A percentile compares a stretch with the other conserved stretches of the same genome.
phyloP scores from a whole-genome alignment of 1,139 yeast species.

The Hemisphaericaspora subhashii region DNA sequence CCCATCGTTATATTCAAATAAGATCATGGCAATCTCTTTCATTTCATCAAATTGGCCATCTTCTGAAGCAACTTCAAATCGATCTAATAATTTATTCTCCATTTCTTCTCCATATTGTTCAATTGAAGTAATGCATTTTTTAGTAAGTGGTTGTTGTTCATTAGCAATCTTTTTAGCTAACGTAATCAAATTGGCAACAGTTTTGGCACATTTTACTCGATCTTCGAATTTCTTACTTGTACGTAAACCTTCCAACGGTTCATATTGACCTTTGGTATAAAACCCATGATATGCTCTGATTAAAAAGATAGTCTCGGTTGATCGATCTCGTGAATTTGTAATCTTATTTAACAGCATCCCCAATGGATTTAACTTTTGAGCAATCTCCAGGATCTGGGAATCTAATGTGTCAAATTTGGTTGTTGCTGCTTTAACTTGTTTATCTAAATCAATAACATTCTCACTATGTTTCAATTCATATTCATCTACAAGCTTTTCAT shows the following conservation, averaged over 20 bases:
- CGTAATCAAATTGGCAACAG: constrained; percentile 63
- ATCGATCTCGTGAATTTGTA: constrained; percentile 74
- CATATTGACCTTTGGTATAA: constrained; percentile 58
- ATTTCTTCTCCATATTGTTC: constrained; percentile 73
- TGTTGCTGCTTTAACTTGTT: constrained; percentile 45
- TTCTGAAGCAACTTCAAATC: constrained; percentile 61
- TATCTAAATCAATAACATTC: constrained; percentile 59
- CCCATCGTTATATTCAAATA: constrained; percentile 84
- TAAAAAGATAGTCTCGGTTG: constrained; percentile 70
- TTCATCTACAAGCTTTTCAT: constrained; percentile 58
- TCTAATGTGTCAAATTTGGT: constrained; percentile 59
- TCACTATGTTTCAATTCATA: constrained; percentile 68
- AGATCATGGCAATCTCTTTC: constrained; percentile 76
- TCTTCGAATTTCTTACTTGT: constrained; percentile 45
- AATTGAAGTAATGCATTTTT: constrained; percentile 52
- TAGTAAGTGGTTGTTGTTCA: constrained; percentile 50
- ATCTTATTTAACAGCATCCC: constrained; percentile 74
- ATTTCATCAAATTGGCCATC: constrained; percentile 62
- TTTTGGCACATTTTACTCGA: constrained; percentile 65
- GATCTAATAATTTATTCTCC: constrained; percentile 63
- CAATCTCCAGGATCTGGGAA: constrained; percentile 55
- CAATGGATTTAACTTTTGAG: constrained; percentile 67
- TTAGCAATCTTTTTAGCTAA: constrained; percentile 62
- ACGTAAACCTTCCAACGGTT: constrained; percentile 57
- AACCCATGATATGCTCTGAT: constrained; percentile 79